Evolutionary conservation across 208 protist genomes (phyloP).

Genomic region (Acanthamoeba polyphaga): DNA sequence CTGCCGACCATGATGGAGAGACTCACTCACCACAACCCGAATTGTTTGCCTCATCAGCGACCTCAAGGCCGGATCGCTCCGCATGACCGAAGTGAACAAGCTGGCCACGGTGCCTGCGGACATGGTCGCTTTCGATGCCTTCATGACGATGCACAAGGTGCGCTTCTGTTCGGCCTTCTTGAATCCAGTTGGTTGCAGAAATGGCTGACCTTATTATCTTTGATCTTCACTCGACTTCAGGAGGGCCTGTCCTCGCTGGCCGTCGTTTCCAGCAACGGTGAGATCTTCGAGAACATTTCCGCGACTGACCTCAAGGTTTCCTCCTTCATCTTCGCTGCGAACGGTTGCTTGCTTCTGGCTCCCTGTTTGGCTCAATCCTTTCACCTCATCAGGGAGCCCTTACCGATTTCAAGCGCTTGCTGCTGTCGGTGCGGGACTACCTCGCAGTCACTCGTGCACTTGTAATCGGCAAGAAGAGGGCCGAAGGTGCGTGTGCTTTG

Average conservation of each 20-base stretch:
- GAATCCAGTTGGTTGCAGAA: too few relatives aligned
- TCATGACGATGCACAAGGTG: constrained; percentile 52
- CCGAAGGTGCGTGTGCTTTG: not conserved
- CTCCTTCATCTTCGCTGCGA: not conserved
- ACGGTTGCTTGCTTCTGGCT: not conserved
- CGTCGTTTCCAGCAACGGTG: not conserved
- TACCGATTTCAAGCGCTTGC: constrained; percentile 33
- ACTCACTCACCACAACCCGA: not conserved
- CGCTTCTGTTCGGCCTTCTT: not conserved
- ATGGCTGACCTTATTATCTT: not conserved
- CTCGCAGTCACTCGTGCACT: not conserved
- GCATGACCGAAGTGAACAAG: constrained; percentile 10
- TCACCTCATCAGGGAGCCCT: not conserved
- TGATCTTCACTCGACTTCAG: not conserved
- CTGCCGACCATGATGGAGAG: not conserved
- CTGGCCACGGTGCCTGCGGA: not conserved
- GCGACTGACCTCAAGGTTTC: constrained; percentile 54
- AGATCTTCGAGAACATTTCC: constrained; percentile 38
- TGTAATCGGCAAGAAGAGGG: constrained; percentile 5
- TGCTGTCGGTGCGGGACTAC: not conserved
- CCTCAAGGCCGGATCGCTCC: not conserved
- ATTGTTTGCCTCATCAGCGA: not conserved
- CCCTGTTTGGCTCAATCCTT: not conserved
- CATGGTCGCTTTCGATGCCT: constrained; percentile 5
- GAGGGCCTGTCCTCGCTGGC: not conserved